Conservation (phyloP, 2,329 filamentous ascomycete genomes). For the Phaeophleospora eucalypticola region DNA sequence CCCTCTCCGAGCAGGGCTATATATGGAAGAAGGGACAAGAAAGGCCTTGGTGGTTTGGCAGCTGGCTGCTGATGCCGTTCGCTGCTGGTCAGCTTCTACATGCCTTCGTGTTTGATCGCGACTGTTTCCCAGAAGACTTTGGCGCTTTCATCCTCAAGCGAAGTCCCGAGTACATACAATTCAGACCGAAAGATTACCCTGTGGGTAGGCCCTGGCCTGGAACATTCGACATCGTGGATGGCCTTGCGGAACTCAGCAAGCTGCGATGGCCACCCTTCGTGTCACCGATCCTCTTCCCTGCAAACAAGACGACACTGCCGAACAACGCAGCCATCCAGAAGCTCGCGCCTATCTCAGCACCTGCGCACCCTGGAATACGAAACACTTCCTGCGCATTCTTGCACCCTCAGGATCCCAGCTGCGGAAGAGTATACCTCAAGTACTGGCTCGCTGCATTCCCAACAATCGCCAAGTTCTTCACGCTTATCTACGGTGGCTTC, state of each 20-base stretch:
- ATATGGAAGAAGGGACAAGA: conserved; percentile 43
- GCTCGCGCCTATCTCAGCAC: conserved; percentile 73
- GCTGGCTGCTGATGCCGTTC: conserved; percentile 50
- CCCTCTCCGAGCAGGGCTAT: conserved; percentile 66
- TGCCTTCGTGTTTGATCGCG: conserved; percentile 49
- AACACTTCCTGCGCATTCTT: conserved; percentile 84
- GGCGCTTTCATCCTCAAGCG: conserved; percentile 64
- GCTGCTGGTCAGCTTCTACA: conserved; percentile 48
- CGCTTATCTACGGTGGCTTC: conserved; percentile 68
- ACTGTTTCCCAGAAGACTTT: conserved; percentile 53
- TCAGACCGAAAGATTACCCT: conserved; percentile 66
- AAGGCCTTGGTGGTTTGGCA: conserved; percentile 62
- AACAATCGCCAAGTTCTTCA: conserved; percentile 69
- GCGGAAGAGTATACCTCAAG: conserved; percentile 77
- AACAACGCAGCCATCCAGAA: conserved; percentile 52
- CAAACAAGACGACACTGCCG: conserved; percentile 54
- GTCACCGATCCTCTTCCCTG: conserved; percentile 82
- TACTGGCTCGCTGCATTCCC: conserved; percentile 86
- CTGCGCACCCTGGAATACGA: conserved; percentile 81
- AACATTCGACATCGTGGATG: conserved; percentile 72
- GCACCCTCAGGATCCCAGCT: conserved; percentile 84
- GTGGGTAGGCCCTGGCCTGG: conserved; percentile 70
- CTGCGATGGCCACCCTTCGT: conserved; percentile 84
- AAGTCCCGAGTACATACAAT: conserved; percentile 75
- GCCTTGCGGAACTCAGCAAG: conserved; percentile 72